Evolutionary conservation across 352 stramenopile genomes (phyloP).

Genomic region (Phytopythium aichiense): DNA sequence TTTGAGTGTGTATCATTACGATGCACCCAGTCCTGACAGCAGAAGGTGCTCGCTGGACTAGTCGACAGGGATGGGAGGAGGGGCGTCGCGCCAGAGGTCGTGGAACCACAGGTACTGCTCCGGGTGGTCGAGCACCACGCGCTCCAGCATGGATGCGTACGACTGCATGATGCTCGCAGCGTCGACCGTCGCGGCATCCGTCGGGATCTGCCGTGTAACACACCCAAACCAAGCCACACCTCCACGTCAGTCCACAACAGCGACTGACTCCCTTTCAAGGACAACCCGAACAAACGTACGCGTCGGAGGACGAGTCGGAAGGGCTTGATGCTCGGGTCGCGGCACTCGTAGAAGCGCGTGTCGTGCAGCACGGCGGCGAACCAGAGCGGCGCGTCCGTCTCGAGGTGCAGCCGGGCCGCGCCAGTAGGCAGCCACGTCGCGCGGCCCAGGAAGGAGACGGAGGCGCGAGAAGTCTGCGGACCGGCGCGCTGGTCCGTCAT

Average conservation of each 20-base stretch:
- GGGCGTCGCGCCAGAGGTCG: constrained; percentile 28
- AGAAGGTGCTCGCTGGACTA: neutral
- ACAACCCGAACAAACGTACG: constrained; percentile 10
- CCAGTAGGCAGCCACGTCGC: constrained; percentile 34
- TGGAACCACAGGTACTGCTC: constrained; percentile 61
- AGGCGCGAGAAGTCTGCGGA: constrained; percentile 10
- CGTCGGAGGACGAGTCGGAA: constrained; percentile 37
- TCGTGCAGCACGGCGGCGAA: constrained; percentile 48
- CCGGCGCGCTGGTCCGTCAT: constrained; percentile 44
- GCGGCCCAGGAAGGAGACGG: constrained; percentile 42
- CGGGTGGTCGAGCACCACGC: constrained; percentile 21
- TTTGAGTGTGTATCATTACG: neutral
- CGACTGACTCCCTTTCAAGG: neutral
- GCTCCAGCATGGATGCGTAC: constrained; percentile 36
- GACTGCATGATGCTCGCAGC: constrained; percentile 24
- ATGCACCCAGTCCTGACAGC: neutral
- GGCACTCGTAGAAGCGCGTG: constrained; percentile 14
- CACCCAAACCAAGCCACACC: neutral
- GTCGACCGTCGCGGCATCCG: constrained; percentile 5
- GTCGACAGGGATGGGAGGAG: neutral
- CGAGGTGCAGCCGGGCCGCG: constrained; percentile 31
- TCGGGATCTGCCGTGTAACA: constrained; percentile 3
- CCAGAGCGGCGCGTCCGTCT: constrained; percentile 31
- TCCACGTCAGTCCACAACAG: neutral
- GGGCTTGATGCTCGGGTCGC: constrained; percentile 19